Conservation (phyloP, 805 yeast species). For the Wickerhamomyces tratensis region DNA sequence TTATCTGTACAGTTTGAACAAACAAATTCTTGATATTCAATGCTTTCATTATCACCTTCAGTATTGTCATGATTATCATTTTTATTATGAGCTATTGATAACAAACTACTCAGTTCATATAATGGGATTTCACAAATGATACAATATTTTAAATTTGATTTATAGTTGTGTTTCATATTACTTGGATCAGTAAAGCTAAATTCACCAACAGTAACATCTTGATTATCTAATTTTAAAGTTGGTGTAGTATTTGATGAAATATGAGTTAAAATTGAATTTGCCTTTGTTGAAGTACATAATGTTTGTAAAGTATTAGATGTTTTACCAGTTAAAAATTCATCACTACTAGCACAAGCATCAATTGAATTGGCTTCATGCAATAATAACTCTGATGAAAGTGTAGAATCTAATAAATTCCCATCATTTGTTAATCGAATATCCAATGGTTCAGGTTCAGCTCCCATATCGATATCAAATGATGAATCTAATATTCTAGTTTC, state of each 20-base stretch:
- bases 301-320: constrained; percentile 3
- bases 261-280: not conserved
- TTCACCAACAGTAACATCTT: constrained; percentile 4
- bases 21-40: constrained; percentile 34
- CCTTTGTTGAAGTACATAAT: not conserved
- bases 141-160: constrained; percentile 30
- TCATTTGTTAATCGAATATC: too few relatives aligned
- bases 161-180: not conserved
- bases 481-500: not conserved
- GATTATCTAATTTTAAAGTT: constrained; percentile 5
- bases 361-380: not conserved
- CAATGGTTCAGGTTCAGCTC: not conserved
- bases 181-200: constrained; percentile 2
- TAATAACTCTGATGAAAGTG: not conserved
- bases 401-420: not conserved
- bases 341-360: not conserved
- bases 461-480: not conserved
- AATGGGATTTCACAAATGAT: constrained; percentile 64
- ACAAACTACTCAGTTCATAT: constrained; percentile 43
- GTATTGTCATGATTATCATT: constrained; percentile 9
- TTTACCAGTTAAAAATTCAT: constrained; percentile 3
- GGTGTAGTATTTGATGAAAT: not conserved
- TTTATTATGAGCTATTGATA: constrained; percentile 12
- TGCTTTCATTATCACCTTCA: constrained; percentile 20
- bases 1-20: constrained; percentile 52